phyloP scores from a whole-genome alignment of 768 basidiomycete species.

The Lentinula lateritia region DNA sequence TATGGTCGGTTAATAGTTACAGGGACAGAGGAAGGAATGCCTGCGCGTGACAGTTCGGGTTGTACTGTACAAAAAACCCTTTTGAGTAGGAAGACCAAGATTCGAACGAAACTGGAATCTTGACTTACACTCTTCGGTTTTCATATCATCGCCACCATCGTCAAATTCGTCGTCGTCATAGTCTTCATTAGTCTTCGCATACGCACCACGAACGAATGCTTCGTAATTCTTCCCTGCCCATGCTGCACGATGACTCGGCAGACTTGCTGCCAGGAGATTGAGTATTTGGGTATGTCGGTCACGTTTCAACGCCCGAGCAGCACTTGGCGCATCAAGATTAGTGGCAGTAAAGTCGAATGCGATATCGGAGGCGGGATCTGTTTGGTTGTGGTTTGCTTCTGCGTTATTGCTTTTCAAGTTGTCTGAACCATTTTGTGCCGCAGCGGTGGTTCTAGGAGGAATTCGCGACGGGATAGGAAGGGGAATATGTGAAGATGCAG shows the following conservation, averaged over 20 bases:
- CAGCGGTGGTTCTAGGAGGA: not conserved
- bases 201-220: constrained; percentile 25
- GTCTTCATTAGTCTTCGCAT: not conserved
- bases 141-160: constrained; percentile 42
- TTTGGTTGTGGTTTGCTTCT: not conserved
- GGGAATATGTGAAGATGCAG: constrained; percentile 31
- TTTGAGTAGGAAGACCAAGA: not conserved
- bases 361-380: not conserved
- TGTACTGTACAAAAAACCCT: not conserved
- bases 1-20: not conserved
- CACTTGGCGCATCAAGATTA: not conserved
- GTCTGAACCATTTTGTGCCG: not conserved
- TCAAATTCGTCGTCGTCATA: constrained; percentile 7
- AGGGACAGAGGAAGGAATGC: not conserved
- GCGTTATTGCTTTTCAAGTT: not conserved
- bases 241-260: constrained; percentile 46
- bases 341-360: not conserved
- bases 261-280: constrained; percentile 43
- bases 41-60: not conserved
- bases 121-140: constrained; percentile 9
- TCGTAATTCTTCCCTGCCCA: constrained; percentile 55
- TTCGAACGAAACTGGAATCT: not conserved
- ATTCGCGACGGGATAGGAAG: not conserved
- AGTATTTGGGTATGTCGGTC: constrained; percentile 31
- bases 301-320: not conserved